These are phyloP conservation scores for Brettanomyces naardenensis DNA, from an alignment of 805 yeast species.

Conservation along the genomic window DNA sequence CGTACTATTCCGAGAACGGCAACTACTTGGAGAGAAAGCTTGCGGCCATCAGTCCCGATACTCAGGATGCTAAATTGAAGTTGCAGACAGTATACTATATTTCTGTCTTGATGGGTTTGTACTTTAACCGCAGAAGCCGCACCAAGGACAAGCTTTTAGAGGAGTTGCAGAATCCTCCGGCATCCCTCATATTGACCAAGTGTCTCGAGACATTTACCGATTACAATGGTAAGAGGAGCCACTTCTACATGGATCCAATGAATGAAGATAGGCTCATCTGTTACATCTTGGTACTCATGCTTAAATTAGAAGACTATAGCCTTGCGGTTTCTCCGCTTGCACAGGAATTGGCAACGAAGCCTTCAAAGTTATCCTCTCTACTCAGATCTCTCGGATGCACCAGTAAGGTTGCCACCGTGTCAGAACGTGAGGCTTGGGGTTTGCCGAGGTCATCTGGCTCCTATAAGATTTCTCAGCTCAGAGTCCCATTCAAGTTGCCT, in stretches of 20 bases:
- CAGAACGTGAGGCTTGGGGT: constrained; percentile 70
- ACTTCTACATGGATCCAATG: constrained; percentile 80
- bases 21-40: constrained; percentile 15
- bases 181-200: constrained; percentile 66
- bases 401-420: constrained; percentile 60
- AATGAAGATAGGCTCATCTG: constrained; percentile 83
- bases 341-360: constrained; percentile 74
- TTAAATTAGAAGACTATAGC: constrained; percentile 69
- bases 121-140: constrained; percentile 58
- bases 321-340: constrained; percentile 78
- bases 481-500: constrained; percentile 86
- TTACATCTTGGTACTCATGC: constrained; percentile 59
- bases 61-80: constrained; percentile 37
- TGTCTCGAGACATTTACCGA: constrained; percentile 67
- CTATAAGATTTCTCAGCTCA: constrained; percentile 74
- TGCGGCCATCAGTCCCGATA: neutral
- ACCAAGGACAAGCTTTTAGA: constrained; percentile 53
- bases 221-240: constrained; percentile 58
- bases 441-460: constrained; percentile 45
- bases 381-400: constrained; percentile 78
- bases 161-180: constrained; percentile 65
- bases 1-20: constrained; percentile 44
- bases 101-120: constrained; percentile 73
- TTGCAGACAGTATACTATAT: constrained; percentile 72
- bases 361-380: constrained; percentile 58